Evolutionary conservation across 805 yeast species (phyloP).

Genomic region (Barnettozyma californica): DNA sequence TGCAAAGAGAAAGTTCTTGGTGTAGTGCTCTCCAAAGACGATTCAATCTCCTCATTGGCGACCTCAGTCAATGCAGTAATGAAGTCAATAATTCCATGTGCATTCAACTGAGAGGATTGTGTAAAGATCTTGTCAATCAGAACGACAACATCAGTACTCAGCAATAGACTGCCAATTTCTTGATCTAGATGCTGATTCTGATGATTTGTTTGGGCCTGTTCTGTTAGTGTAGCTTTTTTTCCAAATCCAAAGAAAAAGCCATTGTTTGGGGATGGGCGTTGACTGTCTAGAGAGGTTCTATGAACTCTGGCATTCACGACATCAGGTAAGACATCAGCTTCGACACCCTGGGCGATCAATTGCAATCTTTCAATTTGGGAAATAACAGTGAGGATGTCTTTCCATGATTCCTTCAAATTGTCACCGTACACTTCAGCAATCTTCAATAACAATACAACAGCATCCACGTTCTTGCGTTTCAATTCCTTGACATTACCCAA

Average conservation of each 20-base stretch:
- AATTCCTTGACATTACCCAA: slow-evolving; percentile 75
- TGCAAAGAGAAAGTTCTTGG: slow-evolving; percentile 92
- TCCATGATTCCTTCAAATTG: slow-evolving; percentile 72
- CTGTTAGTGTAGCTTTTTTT: slow-evolving; percentile 50
- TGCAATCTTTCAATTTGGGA: slow-evolving; percentile 92
- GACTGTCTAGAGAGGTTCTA: slow-evolving; percentile 48
- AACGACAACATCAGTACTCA: slow-evolving; percentile 66
- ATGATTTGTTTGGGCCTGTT: slow-evolving; percentile 64
- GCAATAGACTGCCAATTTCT: slow-evolving; percentile 50
- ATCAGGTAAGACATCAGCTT: slow-evolving; percentile 81
- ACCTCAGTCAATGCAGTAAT: slow-evolving; percentile 84
- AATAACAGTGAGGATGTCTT: slow-evolving; percentile 69
- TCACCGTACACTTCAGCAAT: slow-evolving; percentile 81
- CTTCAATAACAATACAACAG: slow-evolving; percentile 67
- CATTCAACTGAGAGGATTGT: slow-evolving; percentile 71
- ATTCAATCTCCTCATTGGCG: slow-evolving; percentile 84
- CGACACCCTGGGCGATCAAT: slow-evolving; percentile 80
- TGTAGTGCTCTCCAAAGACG: slow-evolving; percentile 72
- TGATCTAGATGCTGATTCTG: slow-evolving; percentile 63
- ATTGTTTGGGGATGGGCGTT: slow-evolving; percentile 31
- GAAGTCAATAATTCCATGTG: slow-evolving; percentile 81
- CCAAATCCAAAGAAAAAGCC: slow-evolving; percentile 57
- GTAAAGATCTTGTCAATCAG: slow-evolving; percentile 85
- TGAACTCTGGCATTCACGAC: slow-evolving; percentile 61
- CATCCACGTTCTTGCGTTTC: slow-evolving; percentile 73